Conservation (phyloP, 352 stramenopile species). For the Pythium brachiatum region DNA sequence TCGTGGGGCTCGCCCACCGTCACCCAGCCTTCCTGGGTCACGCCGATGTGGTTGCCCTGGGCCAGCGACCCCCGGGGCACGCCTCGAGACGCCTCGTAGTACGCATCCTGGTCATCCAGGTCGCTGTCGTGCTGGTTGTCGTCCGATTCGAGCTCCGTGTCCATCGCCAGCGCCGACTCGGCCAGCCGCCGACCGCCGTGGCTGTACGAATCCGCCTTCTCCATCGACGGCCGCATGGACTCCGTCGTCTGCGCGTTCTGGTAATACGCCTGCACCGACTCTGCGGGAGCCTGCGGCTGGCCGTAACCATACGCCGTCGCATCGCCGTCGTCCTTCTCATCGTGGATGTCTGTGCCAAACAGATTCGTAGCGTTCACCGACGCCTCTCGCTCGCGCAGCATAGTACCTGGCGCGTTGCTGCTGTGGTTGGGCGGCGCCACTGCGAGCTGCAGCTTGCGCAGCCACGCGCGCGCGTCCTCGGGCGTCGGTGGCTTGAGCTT, state of each 20-base stretch:
- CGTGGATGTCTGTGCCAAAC: slow-evolving; percentile 18
- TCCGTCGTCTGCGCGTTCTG: slow-evolving; percentile 2
- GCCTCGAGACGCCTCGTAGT: neutral
- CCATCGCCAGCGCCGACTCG: slow-evolving; percentile 13
- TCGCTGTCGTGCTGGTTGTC: slow-evolving; percentile 10
- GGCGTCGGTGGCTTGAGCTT: slow-evolving; percentile 58
- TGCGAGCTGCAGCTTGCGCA: slow-evolving; percentile 43
- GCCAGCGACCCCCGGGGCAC: neutral
- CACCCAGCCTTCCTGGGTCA: slow-evolving; percentile 24
- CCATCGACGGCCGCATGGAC: neutral
- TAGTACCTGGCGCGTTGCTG: neutral
- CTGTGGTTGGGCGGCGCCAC: neutral
- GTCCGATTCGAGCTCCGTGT: slow-evolving; percentile 1
- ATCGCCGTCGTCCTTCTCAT: slow-evolving; percentile 12
- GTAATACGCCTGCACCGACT: slow-evolving; percentile 19
- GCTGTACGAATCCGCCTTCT: neutral
- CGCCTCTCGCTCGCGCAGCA: neutral
- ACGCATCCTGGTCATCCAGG: neutral
- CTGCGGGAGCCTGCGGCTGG: neutral
- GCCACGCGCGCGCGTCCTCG: slow-evolving; percentile 54
- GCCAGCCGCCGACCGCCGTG: neutral
- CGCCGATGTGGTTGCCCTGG: slow-evolving; percentile 13
- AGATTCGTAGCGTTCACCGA: slow-evolving; percentile 6
- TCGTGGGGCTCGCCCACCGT: slow-evolving; percentile 30
- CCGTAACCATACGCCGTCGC: neutral